Conservation (phyloP, 192 early-diverging fungal genomes). For the Coemansia furcata region DNA sequence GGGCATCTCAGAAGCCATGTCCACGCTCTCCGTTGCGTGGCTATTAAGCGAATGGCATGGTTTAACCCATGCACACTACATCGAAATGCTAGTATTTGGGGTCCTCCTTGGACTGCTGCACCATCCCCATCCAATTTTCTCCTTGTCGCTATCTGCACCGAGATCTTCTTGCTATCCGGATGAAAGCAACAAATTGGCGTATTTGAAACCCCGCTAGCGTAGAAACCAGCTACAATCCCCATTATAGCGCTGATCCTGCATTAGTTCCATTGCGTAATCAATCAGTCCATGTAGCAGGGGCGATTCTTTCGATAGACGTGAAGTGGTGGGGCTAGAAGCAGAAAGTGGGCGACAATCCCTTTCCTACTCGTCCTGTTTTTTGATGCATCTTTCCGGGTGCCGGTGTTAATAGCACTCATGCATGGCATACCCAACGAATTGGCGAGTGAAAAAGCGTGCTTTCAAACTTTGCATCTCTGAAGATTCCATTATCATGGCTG, state of each 20-base stretch:
- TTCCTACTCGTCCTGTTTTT: background rate
- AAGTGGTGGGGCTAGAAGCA: background rate
- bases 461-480: background rate
- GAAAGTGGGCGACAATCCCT: background rate
- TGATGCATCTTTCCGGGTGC: background rate
- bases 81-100: background rate
- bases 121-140: background rate
- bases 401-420: constrained; percentile 5
- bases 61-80: constrained; percentile 2
- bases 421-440: constrained; percentile 3
- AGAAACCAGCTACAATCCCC: background rate
- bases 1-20: background rate
- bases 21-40: background rate
- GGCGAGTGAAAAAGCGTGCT: background rate
- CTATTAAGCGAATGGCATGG: background rate
- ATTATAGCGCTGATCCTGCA: constrained; percentile 1
- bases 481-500: background rate
- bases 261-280: constrained; percentile 7
- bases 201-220: constrained; percentile 5
- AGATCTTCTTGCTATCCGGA: constrained; percentile 4
- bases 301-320: background rate
- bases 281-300: background rate
- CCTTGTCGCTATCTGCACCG: background rate
- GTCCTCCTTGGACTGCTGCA: background rate
- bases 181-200: background rate